Percentiles rank a stretch among this genome's conserved stretches.
These are phyloP conservation scores for Lantana camara DNA, from an alignment of 257 asterid genomes.

Conservation along the genomic window DNA sequence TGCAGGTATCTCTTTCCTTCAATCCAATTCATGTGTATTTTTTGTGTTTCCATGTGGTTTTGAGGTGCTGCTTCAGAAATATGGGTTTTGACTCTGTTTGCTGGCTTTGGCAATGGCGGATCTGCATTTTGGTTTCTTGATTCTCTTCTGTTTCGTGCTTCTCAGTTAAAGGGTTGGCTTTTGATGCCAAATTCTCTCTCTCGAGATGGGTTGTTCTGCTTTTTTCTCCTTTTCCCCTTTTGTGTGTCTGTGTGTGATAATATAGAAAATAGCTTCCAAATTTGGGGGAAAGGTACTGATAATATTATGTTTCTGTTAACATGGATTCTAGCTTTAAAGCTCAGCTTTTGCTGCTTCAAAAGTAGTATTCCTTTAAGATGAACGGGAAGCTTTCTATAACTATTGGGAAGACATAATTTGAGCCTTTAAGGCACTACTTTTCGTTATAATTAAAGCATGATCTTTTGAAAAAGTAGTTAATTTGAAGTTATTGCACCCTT, in stretches of 20 bases:
- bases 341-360: neutral
- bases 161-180: constrained; percentile 21
- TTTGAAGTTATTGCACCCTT: too few relatives aligned
- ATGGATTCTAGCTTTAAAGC: neutral
- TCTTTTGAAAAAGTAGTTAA: too few relatives aligned
- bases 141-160: neutral
- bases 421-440: neutral
- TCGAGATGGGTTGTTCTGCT: neutral
- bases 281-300: neutral
- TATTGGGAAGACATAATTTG: neutral
- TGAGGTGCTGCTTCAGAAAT: constrained; percentile 5
- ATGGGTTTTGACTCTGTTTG: neutral
- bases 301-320: neutral
- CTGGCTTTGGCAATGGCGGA: constrained; percentile 1
- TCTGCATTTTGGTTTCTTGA: constrained; percentile 25
- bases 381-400: neutral
- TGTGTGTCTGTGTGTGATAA: neutral
- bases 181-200: neutral
- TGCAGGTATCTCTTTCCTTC: constrained; percentile 51
- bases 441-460: too few relatives aligned
- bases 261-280: neutral
- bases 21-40: neutral
- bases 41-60: neutral
- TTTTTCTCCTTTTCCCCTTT: neutral
- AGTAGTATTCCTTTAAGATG: neutral